Conservation (phyloP, 805 yeast genomes). For the Cyberlindnera suaveolens region DNA sequence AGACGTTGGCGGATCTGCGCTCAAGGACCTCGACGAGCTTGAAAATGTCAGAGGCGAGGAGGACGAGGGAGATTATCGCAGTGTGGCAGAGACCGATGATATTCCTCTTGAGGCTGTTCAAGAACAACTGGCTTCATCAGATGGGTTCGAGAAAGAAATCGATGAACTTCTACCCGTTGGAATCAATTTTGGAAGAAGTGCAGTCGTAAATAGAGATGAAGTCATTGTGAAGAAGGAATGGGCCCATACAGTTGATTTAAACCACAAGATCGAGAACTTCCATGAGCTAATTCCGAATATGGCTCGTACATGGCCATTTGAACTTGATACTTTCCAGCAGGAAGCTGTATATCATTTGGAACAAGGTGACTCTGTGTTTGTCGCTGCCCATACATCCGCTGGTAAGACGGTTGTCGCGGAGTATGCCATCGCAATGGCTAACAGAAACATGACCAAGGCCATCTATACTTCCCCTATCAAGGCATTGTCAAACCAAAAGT, state of each 20-base stretch:
- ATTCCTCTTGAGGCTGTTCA: constrained; percentile 5
- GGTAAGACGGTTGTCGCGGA: constrained; percentile 99
- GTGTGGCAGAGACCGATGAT: not conserved
- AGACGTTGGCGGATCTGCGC: constrained; percentile 1
- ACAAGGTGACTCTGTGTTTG: constrained; percentile 97
- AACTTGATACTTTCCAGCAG: constrained; percentile 89
- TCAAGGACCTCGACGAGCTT: constrained; percentile 9
- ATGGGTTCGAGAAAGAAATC: constrained; percentile 31
- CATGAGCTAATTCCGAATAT: constrained; percentile 85
- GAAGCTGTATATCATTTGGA: constrained; percentile 96
- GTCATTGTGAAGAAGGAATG: constrained; percentile 48
- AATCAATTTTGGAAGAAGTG: constrained; percentile 37
- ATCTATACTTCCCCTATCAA: constrained; percentile 95
- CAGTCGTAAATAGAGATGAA: constrained; percentile 3
- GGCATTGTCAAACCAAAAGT: constrained; percentile 85
- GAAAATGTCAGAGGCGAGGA: constrained; percentile 19
- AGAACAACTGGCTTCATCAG: not conserved
- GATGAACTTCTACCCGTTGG: constrained; percentile 48
- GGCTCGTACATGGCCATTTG: constrained; percentile 93
- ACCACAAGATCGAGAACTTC: constrained; percentile 79
- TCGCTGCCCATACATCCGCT: constrained; percentile 98
- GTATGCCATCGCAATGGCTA: constrained; percentile 96
- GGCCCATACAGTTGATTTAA: constrained; percentile 93
- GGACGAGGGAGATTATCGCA: constrained; percentile 7
- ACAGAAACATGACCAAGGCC: constrained; percentile 92